Conservation (phyloP, 345 rosid species). For the Excoecaria cochinchinensis region DNA sequence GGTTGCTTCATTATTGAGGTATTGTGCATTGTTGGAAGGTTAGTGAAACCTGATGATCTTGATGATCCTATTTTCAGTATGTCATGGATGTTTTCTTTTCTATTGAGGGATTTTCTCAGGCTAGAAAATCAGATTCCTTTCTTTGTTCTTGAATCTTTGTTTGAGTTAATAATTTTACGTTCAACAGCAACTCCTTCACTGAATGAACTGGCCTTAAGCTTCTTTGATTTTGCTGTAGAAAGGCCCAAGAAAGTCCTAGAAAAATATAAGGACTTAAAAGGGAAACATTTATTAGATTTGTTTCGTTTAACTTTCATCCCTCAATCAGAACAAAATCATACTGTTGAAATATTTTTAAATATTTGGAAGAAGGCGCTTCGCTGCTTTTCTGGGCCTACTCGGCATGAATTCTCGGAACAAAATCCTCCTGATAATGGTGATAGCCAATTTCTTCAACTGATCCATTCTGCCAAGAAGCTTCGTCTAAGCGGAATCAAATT, state of each 20-base stretch:
- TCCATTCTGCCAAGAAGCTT: slow-evolving; percentile 19
- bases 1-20: slow-evolving; percentile 27
- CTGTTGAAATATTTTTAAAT: too few relatives aligned
- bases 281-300: slow-evolving; percentile 17
- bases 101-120: slow-evolving; percentile 21
- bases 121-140: background rate
- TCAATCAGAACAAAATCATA: background rate
- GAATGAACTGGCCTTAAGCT: too few relatives aligned
- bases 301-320: slow-evolving; percentile 28
- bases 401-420: too few relatives aligned
- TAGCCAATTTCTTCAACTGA: too few relatives aligned
- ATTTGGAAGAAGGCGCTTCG: too few relatives aligned
- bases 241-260: too few relatives aligned
- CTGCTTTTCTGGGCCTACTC: too few relatives aligned
- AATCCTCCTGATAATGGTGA: too few relatives aligned
- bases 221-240: too few relatives aligned
- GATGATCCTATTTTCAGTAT: slow-evolving; percentile 24
- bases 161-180: background rate
- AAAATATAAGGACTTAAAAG: background rate
- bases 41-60: slow-evolving; percentile 21
- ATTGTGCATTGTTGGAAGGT: slow-evolving; percentile 40
- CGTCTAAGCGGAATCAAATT: slow-evolving; percentile 16
- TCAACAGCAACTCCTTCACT: too few relatives aligned
- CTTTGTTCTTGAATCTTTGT: slow-evolving; percentile 16
- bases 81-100: slow-evolving; percentile 9